A percentile compares a stretch with the other conserved stretches of the same genome.
Evolutionary conservation across 2,329 filamentous ascomycete species (phyloP).

Genomic region (Stenocarpella maydis): DNA sequence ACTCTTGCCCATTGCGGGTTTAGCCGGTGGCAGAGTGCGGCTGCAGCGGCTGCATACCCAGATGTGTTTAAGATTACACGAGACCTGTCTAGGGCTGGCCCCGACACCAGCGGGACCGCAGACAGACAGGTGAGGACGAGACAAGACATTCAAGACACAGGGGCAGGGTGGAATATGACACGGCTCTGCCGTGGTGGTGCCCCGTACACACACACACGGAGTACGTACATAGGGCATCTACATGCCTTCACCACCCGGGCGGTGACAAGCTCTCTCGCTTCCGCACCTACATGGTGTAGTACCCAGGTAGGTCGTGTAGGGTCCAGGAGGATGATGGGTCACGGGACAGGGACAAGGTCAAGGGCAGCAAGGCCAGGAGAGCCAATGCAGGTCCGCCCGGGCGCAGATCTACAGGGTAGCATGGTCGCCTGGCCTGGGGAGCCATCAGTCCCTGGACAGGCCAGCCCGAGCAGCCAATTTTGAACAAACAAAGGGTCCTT

Average conservation of each 20-base stretch:
- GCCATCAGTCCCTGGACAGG: constrained; percentile 6
- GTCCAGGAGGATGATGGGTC: no score
- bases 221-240: no score
- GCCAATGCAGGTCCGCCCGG: background rate
- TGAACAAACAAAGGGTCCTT: background rate
- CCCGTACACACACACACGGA: no score
- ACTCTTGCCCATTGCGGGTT: background rate
- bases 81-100: constrained; percentile 23
- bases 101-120: background rate
- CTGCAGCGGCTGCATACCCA: constrained; percentile 22
- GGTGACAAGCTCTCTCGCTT: no score
- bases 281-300: no score
- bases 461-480: constrained; percentile 12
- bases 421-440: constrained; percentile 4
- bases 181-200: no score
- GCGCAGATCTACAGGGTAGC: constrained; percentile 22
- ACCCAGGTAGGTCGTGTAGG: no score
- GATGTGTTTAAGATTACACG: constrained; percentile 13
- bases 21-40: constrained; percentile 5
- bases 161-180: background rate
- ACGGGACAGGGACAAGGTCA: background rate
- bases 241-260: no score
- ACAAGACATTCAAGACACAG: background rate
- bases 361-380: background rate
- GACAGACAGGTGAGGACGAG: no score